Evolutionary conservation across 2,329 filamentous ascomycete species (phyloP).

Genomic region (Trichoderma sp.): DNA sequence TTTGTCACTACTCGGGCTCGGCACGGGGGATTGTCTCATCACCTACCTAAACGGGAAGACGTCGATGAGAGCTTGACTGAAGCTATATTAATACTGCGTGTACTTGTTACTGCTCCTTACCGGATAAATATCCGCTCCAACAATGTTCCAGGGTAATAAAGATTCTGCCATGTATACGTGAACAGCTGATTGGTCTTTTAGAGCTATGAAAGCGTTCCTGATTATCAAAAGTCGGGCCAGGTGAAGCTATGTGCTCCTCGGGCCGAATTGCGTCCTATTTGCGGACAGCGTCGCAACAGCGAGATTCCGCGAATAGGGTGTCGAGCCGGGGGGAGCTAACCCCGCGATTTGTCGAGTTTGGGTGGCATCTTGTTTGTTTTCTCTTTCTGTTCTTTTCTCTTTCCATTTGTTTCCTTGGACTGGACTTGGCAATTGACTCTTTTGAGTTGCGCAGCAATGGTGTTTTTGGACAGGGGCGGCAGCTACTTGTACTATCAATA

Average conservation of each 20-base stretch:
- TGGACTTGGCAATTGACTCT: neutral
- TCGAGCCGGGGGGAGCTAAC: conserved; percentile 8
- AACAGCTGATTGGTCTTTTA: neutral
- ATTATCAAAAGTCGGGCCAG: conserved; percentile 1
- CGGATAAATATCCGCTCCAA: neutral
- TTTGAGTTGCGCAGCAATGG: neutral
- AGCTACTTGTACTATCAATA: neutral
- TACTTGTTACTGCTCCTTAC: neutral
- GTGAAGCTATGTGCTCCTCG: conserved; percentile 13
- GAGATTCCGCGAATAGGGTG: conserved; percentile 29
- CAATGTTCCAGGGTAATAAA: neutral
- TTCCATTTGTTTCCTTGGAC: neutral
- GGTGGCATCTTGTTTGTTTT: neutral
- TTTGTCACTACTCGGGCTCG: neutral
- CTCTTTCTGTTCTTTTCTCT: neutral
- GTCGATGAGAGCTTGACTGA: neutral
- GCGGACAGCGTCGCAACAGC: conserved; percentile 12
- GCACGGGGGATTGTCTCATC: conserved; percentile 7
- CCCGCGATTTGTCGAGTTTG: conserved; percentile 25
- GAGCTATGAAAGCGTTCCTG: neutral
- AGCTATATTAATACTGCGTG: neutral
- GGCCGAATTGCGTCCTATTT: conserved; percentile 14
- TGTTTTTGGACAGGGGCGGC: neutral
- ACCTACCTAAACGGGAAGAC: conserved; percentile 8
- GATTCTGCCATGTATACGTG: neutral